These are phyloP conservation scores for Aspergillus cavernicola DNA, from an alignment of 495 filamentous ascomycete species.

Conservation along the genomic window DNA sequence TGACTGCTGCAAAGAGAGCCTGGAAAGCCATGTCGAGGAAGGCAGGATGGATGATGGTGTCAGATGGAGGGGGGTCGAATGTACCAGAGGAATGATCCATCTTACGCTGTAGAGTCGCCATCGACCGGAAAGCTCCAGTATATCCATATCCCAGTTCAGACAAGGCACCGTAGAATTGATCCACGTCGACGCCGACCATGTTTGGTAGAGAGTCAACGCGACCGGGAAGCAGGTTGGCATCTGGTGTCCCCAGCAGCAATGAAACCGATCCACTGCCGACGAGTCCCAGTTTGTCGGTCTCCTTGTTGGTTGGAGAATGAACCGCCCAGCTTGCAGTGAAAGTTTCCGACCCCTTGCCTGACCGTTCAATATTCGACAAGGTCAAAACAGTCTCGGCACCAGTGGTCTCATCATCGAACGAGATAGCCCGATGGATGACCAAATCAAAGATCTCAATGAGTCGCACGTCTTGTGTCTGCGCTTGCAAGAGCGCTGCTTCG, in stretches of 20 bases:
- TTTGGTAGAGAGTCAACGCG: neutral
- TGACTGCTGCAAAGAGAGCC: neutral
- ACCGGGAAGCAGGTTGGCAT: neutral
- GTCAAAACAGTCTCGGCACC: neutral
- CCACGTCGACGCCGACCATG: neutral
- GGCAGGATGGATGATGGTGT: neutral
- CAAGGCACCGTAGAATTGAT: conserved; percentile 19
- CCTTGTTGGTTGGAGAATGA: neutral
- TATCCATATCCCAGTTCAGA: conserved; percentile 31
- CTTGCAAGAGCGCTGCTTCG: neutral
- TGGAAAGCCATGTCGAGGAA: neutral
- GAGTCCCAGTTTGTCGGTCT: too few relatives aligned
- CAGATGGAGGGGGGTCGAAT: neutral
- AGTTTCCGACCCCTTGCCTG: neutral
- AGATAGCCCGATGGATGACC: neutral
- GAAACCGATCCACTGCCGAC: neutral
- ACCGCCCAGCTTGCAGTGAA: neutral
- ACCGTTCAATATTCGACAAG: neutral
- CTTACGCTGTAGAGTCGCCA: neutral
- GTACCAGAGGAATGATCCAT: neutral
- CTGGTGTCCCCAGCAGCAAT: neutral
- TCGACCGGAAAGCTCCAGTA: neutral
- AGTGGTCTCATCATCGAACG: neutral
- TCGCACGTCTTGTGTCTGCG: neutral
- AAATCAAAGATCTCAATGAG: neutral